Conservation (phyloP, 2,329 filamentous ascomycete species). For the Chaetomium strumarium region DNA sequence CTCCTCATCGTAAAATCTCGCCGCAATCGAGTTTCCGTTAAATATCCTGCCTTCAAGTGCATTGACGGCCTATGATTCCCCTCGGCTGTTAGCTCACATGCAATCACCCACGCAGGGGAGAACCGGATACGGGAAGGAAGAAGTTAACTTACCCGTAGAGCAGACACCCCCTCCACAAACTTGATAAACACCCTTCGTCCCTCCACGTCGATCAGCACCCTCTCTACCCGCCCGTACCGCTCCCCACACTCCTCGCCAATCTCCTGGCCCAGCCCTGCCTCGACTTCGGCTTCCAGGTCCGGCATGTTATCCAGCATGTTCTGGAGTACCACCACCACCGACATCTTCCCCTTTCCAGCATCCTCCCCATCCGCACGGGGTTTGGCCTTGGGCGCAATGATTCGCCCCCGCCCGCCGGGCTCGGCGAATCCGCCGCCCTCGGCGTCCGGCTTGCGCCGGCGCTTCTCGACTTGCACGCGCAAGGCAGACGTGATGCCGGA, state of each 20-base stretch:
- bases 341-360: constrained; percentile 54
- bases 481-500: constrained; percentile 82
- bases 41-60: constrained; percentile 83
- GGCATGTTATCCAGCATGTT: constrained; percentile 82
- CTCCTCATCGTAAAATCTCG: constrained; percentile 74
- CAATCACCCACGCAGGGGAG: neutral
- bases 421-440: constrained; percentile 73
- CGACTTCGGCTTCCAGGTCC: constrained; percentile 71
- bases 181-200: constrained; percentile 78
- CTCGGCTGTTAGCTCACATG: neutral
- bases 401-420: constrained; percentile 65
- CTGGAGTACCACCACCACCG: constrained; percentile 72
- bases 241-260: constrained; percentile 91
- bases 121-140: neutral
- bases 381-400: constrained; percentile 66
- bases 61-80: constrained; percentile 68
- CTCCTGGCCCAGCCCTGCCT: constrained; percentile 74
- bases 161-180: constrained; percentile 80
- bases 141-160: constrained; percentile 61
- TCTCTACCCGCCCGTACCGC: constrained; percentile 81
- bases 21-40: constrained; percentile 77
- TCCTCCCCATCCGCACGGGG: neutral
- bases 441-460: constrained; percentile 70
- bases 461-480: constrained; percentile 77
- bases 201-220: constrained; percentile 66